Evolutionary conservation across 257 asterid species (phyloP).

Genomic region (Fraxinus anomala): DNA sequence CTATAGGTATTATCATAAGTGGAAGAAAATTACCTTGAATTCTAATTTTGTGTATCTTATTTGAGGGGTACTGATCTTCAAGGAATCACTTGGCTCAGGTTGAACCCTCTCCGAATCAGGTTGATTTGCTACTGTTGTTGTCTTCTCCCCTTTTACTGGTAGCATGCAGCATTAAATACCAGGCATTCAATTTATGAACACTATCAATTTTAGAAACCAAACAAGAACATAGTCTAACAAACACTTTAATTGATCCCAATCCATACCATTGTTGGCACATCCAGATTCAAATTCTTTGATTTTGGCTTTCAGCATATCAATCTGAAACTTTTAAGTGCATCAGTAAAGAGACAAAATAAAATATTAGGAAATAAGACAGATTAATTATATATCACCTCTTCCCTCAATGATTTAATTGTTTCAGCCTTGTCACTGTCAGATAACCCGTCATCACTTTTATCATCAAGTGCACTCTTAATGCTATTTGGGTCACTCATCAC

Average conservation of each 20-base stretch:
- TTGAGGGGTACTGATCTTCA: slow-evolving; percentile 68
- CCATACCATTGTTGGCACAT: slow-evolving; percentile 48
- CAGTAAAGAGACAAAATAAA: slow-evolving; percentile 29
- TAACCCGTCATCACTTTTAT: slow-evolving; percentile 34
- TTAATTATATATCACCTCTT: slow-evolving; percentile 60
- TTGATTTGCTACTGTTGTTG: slow-evolving; percentile 30
- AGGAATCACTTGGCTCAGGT: slow-evolving; percentile 41
- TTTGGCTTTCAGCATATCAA: slow-evolving; percentile 60
- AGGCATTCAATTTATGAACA: slow-evolving; percentile 14
- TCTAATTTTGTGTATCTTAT: slow-evolving; percentile 78
- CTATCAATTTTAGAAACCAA: slow-evolving; percentile 4
- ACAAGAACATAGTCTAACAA: slow-evolving; percentile 14
- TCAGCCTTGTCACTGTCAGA: slow-evolving; percentile 45
- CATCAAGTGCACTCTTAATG: slow-evolving; percentile 35
- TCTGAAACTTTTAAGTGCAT: slow-evolving; percentile 44
- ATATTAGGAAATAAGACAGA: slow-evolving; percentile 16
- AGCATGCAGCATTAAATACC: slow-evolving; percentile 30
- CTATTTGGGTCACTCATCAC: slow-evolving; percentile 29
- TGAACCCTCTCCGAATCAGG: slow-evolving; percentile 38
- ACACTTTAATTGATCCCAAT: slow-evolving; percentile 12
- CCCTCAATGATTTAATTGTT: slow-evolving; percentile 48
- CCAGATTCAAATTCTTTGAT: slow-evolving; percentile 55
- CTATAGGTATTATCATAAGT: slow-evolving; percentile 9
- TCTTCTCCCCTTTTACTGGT: slow-evolving; percentile 44
- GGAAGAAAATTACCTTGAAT: slow-evolving; percentile 62